These are phyloP conservation scores for Talaromyces sp. DNA, from an alignment of 2,329 filamentous ascomycete genomes.

Conservation along the genomic window DNA sequence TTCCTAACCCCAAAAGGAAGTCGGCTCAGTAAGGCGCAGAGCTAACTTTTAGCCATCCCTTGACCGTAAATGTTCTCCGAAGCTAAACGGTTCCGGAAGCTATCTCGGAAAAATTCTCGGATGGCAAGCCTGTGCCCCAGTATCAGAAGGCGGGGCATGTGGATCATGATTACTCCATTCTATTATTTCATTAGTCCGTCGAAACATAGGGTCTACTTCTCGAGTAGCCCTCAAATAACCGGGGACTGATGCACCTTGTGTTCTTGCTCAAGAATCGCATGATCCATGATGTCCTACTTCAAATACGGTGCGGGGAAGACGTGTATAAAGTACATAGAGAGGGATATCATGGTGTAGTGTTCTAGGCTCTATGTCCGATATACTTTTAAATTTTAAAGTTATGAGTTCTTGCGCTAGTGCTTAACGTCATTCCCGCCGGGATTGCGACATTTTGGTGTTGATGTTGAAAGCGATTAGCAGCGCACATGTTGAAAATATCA, in stretches of 20 bases:
- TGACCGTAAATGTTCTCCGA: not conserved
- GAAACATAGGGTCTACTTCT: not conserved
- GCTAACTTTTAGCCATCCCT: not conserved
- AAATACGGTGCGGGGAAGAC: not conserved
- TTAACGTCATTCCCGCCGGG: not conserved
- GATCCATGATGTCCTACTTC: not conserved
- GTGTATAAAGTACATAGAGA: not conserved
- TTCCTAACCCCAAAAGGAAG: not conserved
- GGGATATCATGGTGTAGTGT: not conserved
- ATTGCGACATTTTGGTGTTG: not conserved
- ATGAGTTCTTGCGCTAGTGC: not conserved
- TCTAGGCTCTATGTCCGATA: not conserved
- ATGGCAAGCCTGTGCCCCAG: not conserved
- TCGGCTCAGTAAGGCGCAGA: not conserved
- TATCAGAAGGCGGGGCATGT: not conserved
- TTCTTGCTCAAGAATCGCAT: not conserved
- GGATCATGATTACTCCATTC: not conserved
- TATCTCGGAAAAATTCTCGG: slow-evolving; percentile 3
- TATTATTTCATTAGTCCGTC: not conserved
- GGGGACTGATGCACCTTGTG: not conserved
- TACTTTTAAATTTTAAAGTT: not conserved
- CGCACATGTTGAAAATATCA: not conserved
- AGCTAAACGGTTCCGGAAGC: not conserved
- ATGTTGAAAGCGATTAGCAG: not conserved
- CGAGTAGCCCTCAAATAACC: not conserved